Evolutionary conservation across 2,329 filamentous ascomycete species (phyloP), one percentile per base, ranked within the genome.

Genomic region (Colletotrichum orchidophilum): DNA sequence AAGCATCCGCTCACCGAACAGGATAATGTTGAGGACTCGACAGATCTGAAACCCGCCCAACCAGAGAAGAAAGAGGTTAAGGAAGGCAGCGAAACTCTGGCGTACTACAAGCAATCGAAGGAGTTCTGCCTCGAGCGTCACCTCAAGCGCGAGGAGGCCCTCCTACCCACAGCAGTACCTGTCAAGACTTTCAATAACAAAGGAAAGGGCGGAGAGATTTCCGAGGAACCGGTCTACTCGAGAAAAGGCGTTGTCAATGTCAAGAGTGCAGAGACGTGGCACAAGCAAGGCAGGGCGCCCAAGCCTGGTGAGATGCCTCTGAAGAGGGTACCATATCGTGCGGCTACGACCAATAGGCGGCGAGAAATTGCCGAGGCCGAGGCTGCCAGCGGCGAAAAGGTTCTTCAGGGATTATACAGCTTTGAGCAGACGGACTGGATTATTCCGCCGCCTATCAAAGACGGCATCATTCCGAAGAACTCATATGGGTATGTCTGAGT

Each of bases 221-320:
- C 92, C 54, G 89, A 93, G 70, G 94, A 97, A 78, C 91, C 94
- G 1, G 94, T 98, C 0, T 98, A 91, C 78, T 87, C 87, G 1
- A 91, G 96, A 39, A 88, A 89, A 63, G 95, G 98, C 74, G 90
- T 98, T 0, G 90, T 95, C 2, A 87, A 88, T 49, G 97, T 97
- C 79, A 95, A 97, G 80, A 97, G 94, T 31, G 93, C 93, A 1
- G 96, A 99, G 79, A 97, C 94, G 1, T 99, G 96, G 96, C 96
- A 98, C 79, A 98, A 98, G 79, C 96, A 98, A 84, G 96, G 96
- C 0, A 90, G 96, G 12, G 92, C 91, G 29, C 91, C 96, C 3
- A 87, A 89, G 29, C 78, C 86, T 0, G 94, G 93, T 3, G 91
- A 93, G 74, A 83, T 90, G 59, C 94, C 96, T 0, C 82, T 98